These are phyloP conservation scores for Annulohypoxylon nitens DNA, from an alignment of 495 filamentous ascomycete species.

Conservation along the genomic window DNA sequence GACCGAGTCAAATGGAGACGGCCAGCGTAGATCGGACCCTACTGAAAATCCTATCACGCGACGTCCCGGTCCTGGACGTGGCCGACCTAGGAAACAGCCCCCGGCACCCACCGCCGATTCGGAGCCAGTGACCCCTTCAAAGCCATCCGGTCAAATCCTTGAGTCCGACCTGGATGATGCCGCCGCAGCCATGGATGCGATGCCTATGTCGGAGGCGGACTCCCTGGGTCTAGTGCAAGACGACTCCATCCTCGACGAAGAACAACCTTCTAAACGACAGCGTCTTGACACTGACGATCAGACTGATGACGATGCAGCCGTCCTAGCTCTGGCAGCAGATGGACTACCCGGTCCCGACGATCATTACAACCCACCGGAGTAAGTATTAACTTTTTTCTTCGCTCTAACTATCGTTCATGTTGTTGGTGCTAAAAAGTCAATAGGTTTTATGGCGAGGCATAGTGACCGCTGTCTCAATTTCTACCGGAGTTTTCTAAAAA, in stretches of 20 bases:
- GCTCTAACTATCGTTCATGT: constrained; percentile 12
- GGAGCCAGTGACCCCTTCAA: constrained; percentile 25
- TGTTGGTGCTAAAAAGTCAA: constrained; percentile 18
- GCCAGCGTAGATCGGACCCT: constrained; percentile 56
- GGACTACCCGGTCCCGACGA: constrained; percentile 52
- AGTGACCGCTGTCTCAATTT: background rate
- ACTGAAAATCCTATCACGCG: constrained; percentile 63
- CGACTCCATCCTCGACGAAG: constrained; percentile 46
- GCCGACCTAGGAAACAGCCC: constrained; percentile 59
- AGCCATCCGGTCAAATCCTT: constrained; percentile 6
- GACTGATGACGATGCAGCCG: constrained; percentile 55
- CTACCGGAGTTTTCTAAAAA: background rate
- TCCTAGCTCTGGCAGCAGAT: constrained; percentile 56
- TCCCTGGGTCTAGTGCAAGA: constrained; percentile 43
- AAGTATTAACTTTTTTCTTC: constrained; percentile 32
- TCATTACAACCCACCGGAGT: constrained; percentile 55
- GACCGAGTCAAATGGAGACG: constrained; percentile 51
- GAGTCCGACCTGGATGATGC: constrained; percentile 35
- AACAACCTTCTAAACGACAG: constrained; percentile 55
- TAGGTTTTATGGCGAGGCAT: constrained; percentile 56
- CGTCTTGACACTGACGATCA: constrained; percentile 52
- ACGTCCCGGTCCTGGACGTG: constrained; percentile 63
- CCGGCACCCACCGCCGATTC: constrained; percentile 19
- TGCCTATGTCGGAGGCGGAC: constrained; percentile 34
- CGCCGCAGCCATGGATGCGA: constrained; percentile 20